Conservation (phyloP, 78 protist species). For the Dictyostelium purpureum region DNA sequence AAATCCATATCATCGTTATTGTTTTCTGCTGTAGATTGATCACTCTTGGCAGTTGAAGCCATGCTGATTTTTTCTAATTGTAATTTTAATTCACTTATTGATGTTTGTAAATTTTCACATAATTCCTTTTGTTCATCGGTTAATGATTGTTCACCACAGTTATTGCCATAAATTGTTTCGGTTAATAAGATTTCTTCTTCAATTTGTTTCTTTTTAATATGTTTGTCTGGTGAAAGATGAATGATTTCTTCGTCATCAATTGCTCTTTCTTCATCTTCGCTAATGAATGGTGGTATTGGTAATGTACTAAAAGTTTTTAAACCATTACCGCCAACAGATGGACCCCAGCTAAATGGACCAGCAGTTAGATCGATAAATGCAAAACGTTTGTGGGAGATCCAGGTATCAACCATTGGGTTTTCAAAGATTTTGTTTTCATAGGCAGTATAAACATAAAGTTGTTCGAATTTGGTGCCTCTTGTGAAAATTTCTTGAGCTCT, state of each 20-base stretch:
- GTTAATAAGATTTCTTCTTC: not conserved
- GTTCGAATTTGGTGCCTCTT: slow-evolving; percentile 8
- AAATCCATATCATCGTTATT: not conserved
- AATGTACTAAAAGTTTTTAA: slow-evolving; percentile 10
- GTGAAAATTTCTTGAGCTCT: slow-evolving; percentile 21
- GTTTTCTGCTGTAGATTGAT: not conserved
- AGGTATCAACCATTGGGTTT: slow-evolving; percentile 62
- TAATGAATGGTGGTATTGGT: slow-evolving; percentile 13
- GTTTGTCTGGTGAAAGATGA: not conserved
- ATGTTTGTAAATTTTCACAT: not conserved
- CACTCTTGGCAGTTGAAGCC: not conserved
- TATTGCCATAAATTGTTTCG: slow-evolving; percentile 18
- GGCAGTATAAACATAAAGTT: not conserved
- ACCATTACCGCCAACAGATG: slow-evolving; percentile 66
- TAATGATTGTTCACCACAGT: not conserved
- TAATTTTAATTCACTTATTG: not conserved
- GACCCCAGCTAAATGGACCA: slow-evolving; percentile 81
- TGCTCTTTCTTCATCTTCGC: not conserved
- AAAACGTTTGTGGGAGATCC: slow-evolving; percentile 69
- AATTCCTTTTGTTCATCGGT: not conserved
- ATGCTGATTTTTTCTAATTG: not conserved
- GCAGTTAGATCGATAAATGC: slow-evolving; percentile 73
- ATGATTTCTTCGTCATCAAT: not conserved
- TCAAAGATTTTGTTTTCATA: slow-evolving; percentile 4
- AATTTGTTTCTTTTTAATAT: not conserved